These are phyloP conservation scores for Claviceps citrina DNA, from an alignment of 2,329 filamentous ascomycete genomes.

Conservation along the genomic window DNA sequence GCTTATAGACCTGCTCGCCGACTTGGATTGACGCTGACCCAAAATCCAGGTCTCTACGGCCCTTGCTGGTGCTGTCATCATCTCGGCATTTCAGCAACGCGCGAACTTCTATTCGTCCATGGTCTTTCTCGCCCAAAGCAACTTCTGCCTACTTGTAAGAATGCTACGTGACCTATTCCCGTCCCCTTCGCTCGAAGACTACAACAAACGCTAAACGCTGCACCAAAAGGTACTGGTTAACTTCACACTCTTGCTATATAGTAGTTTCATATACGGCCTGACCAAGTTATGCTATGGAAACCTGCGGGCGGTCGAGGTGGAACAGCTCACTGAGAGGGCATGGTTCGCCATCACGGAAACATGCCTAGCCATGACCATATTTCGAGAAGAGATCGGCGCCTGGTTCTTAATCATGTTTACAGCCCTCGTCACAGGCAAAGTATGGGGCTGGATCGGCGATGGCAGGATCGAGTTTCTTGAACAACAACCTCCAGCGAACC, in stretches of 20 bases:
- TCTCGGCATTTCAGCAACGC: conserved; percentile 85
- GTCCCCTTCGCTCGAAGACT: neutral
- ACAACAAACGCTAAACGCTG: neutral
- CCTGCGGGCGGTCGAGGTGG: conserved; percentile 83
- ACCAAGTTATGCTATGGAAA: conserved; percentile 83
- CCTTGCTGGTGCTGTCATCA: conserved; percentile 67
- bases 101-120: conserved; percentile 97
- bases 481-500: conserved; percentile 84
- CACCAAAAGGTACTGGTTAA: conserved; percentile 70
- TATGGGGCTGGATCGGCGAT: conserved; percentile 97
- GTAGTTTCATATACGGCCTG: conserved; percentile 68
- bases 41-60: conserved; percentile 56
- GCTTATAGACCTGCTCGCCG: neutral
- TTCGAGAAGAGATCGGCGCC: conserved; percentile 82
- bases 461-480: conserved; percentile 87
- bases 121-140: conserved; percentile 92
- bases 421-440: conserved; percentile 77
- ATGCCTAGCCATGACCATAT: conserved; percentile 94
- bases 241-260: conserved; percentile 66
- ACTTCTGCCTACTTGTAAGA: conserved; percentile 76
- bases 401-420: conserved; percentile 98
- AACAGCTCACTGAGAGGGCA: conserved; percentile 91
- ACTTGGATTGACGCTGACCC: conserved; percentile 10
- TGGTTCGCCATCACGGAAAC: conserved; percentile 99
- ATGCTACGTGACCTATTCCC: conserved; percentile 3